phyloP scores from a whole-genome alignment of 805 yeast species.

The Naumovozyma castellii region DNA sequence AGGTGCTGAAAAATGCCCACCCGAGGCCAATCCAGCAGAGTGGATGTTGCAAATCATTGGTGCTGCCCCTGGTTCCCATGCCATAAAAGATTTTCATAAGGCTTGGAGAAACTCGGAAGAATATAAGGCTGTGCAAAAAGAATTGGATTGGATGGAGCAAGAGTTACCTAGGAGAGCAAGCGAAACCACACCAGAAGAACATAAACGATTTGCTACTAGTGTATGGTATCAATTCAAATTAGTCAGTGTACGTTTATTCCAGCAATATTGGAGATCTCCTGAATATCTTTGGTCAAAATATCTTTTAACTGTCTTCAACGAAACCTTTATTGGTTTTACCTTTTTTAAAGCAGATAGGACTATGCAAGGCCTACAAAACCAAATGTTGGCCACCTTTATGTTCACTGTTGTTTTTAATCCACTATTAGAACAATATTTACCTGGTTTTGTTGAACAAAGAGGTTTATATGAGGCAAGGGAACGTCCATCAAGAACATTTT shows the following conservation, averaged over 20 bases:
- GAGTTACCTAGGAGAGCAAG: conserved; percentile 38
- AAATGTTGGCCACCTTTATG: conserved; percentile 71
- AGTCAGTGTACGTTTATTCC: conserved; percentile 46
- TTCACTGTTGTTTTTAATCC: conserved; percentile 48
- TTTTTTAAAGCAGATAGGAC: conserved; percentile 59
- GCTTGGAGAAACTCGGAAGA: conserved; percentile 71
- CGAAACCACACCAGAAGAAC: conserved; percentile 28
- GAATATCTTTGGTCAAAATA: conserved; percentile 52
- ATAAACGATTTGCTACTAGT: conserved; percentile 37
- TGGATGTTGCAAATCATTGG: conserved; percentile 87
- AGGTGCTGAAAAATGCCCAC: conserved; percentile 61
- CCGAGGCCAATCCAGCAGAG: conserved; percentile 72
- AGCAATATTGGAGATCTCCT: conserved; percentile 64
- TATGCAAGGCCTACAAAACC: conserved; percentile 68
- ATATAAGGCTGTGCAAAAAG: conserved; percentile 45
- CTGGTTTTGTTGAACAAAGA: conserved; percentile 53
- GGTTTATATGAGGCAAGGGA: conserved; percentile 65
- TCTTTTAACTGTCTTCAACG: conserved; percentile 42
- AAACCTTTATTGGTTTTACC: conserved; percentile 63
- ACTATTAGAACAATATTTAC: conserved; percentile 53
- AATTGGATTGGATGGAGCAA: conserved; percentile 53
- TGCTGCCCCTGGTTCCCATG: conserved; percentile 73
- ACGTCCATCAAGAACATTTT: conserved; percentile 60
- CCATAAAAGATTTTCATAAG: conserved; percentile 60
- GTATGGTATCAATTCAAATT: conserved; percentile 34